phyloP scores from a whole-genome alignment of 208 protist genomes.

The Trichomonas gallinae region DNA sequence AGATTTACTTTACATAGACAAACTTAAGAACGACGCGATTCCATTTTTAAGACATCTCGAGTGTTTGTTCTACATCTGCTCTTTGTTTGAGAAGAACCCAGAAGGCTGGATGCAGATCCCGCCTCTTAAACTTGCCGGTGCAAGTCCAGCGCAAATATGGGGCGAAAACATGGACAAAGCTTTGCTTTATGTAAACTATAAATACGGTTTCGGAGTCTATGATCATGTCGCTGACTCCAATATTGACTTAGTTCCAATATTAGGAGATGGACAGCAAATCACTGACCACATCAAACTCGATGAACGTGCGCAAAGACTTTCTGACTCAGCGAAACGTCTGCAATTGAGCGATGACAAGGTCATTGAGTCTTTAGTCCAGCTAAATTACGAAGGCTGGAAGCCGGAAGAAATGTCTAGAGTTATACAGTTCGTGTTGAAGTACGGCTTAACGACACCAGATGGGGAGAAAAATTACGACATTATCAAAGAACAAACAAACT shows the following conservation, averaged over 20 bases:
- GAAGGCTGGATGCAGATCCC: not conserved
- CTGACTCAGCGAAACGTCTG: not conserved
- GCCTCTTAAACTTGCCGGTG: not conserved
- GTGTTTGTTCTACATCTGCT: not conserved
- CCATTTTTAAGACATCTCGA: not conserved
- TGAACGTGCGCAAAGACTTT: not conserved
- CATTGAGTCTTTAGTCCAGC: not conserved
- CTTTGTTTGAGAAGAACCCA: not conserved
- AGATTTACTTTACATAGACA: not conserved
- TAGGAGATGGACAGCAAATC: not conserved
- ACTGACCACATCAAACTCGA: not conserved
- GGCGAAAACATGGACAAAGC: not conserved
- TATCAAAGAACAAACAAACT: not conserved
- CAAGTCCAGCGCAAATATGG: not conserved
- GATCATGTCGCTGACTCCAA: not conserved
- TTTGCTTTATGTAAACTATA: not conserved
- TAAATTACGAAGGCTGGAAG: not conserved
- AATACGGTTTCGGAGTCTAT: not conserved
- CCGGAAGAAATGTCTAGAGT: not conserved
- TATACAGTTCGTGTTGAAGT: not conserved
- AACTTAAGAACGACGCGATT: not conserved
- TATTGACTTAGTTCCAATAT: not conserved
- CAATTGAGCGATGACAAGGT: not conserved
- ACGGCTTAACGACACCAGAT: not conserved
- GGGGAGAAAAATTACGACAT: not conserved